Evolutionary conservation across 768 basidiomycete species (phyloP), one percentile per base, ranked within the genome.

Genomic region (Psilocybe azurescens): DNA sequence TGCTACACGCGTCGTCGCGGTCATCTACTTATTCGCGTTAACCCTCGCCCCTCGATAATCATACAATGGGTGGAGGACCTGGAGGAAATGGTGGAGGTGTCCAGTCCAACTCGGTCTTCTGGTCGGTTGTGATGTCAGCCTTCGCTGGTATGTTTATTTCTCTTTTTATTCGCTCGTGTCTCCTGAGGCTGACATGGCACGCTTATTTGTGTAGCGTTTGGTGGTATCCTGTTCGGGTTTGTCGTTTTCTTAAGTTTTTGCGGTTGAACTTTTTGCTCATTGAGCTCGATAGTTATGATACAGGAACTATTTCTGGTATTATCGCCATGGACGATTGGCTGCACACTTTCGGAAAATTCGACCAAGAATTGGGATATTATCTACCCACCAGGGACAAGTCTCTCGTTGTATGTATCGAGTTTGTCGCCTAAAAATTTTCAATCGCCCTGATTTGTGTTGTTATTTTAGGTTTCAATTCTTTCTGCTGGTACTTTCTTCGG

Each of bases 401-500:
- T 41, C 71, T 80, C 46, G 72, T 79, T 33, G 75, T 78, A 56
- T n/a, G 65, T 56, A 4, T 62, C 44, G 6, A 16, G 49, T 50
- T 49, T 24, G 10, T 36, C 38, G 16, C 13, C 16, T 24, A 24
- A 6, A 50, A 29, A 30, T 14, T 30, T 16, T 20, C n/a, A 18
- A 3, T 2, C 4, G 11, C 5, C 16, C 13, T 6, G 36, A 24
- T 30, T 30, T 28, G n/a, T 36, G 38, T 51, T 53, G 6, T 20
- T 5, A 30, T 3, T 28, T 11, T 13, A 66, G 65, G 65, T 66
- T 3, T 86, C 85, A 36, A 89, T 91, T 69, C 85, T 92, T 32
- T 93, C 91, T 6, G 91, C 90, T 10, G 93, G 92, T 56, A 94
- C 91, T 24, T 92, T 94, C 81, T 89, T 91, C 62, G 91, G 88